These are phyloP conservation scores for Rhynchospora pubera DNA, from an alignment of 176 grass and related monocot species.

Conservation along the genomic window DNA sequence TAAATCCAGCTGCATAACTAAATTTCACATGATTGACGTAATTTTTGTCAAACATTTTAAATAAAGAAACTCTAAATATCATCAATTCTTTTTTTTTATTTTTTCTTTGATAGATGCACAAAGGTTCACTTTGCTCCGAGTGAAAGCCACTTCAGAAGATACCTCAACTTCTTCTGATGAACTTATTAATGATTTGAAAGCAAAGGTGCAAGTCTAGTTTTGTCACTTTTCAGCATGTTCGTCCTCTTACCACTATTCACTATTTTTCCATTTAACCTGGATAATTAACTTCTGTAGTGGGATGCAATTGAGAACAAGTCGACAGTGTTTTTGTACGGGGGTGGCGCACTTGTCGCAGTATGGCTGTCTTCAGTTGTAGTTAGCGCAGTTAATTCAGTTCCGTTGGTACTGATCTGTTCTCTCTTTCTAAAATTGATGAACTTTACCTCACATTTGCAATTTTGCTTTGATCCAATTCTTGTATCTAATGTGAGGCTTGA, in stretches of 20 bases:
- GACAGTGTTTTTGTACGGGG: conserved; percentile 83
- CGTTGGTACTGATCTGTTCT: conserved; percentile 45
- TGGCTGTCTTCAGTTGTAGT: conserved; percentile 89
- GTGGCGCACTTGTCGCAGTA: conserved; percentile 66
- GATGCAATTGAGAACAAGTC: conserved; percentile 91
- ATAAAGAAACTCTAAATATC: neutral
- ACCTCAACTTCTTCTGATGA: conserved; percentile 58
- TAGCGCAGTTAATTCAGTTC: conserved; percentile 84
- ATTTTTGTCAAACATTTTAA: neutral
- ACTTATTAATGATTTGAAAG: conserved; percentile 70
- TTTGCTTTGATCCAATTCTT: neutral
- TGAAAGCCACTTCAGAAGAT: conserved; percentile 75
- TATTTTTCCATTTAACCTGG: neutral
- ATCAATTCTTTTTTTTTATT: neutral
- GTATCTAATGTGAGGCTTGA: neutral
- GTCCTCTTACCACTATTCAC: neutral
- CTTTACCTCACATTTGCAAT: neutral
- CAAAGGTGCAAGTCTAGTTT: conserved; percentile 36
- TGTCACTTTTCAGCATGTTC: neutral
- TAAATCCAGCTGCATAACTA: neutral
- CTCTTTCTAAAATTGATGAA: neutral
- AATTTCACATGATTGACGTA: neutral
- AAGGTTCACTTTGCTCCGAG: conserved; percentile 48
- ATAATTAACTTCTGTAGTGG: conserved; percentile 44
- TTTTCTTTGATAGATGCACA: conserved; percentile 35